phyloP scores from a whole-genome alignment of 2,329 filamentous ascomycete genomes.

The Elsinoe necatrix region DNA sequence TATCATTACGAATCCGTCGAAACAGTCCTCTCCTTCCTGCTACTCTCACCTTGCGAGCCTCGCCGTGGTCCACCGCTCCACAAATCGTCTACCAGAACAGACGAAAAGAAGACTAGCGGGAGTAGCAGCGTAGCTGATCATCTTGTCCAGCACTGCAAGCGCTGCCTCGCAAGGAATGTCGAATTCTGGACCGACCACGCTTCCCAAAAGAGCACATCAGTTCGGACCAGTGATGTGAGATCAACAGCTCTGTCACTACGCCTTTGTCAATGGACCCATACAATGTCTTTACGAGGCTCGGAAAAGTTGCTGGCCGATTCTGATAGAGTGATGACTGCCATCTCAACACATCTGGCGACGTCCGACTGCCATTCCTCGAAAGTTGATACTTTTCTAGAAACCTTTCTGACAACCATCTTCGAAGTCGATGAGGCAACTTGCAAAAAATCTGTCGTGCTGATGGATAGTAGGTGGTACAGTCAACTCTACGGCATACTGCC shows the following conservation, averaged over 20 bases:
- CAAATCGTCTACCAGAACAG: neutral
- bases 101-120: neutral
- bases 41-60: neutral
- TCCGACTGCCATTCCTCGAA: slow-evolving; percentile 2
- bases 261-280: neutral
- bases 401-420: neutral
- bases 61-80: neutral
- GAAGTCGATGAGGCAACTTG: neutral
- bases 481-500: neutral
- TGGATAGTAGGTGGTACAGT: slow-evolving; percentile 10
- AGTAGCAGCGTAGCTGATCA: neutral
- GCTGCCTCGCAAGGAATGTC: neutral
- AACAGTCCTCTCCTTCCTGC: neutral
- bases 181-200: neutral
- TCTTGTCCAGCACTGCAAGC: neutral
- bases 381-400: neutral
- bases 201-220: neutral
- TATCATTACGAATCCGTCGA: neutral
- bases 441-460: neutral
- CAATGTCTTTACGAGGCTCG: neutral
- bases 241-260: neutral
- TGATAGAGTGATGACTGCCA: neutral
- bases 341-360: neutral
- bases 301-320: neutral
- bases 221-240: neutral